phyloP scores from a whole-genome alignment of 495 filamentous ascomycete species.

The Copromyces sp. region DNA sequence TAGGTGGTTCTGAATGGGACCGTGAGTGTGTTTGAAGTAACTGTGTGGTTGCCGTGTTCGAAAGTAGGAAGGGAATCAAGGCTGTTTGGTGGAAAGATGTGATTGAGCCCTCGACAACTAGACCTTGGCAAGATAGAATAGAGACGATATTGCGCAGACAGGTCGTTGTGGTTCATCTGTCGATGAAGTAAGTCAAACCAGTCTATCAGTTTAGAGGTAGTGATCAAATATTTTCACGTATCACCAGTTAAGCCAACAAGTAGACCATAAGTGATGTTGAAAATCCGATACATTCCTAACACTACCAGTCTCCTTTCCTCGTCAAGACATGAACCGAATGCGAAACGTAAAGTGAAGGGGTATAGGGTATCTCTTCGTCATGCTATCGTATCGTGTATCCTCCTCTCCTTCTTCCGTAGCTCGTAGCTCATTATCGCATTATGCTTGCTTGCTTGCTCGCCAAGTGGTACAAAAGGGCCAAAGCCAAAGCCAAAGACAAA shows the following conservation, averaged over 20 bases:
- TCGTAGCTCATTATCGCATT: neutral
- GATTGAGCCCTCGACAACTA: too few relatives aligned
- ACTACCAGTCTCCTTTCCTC: neutral
- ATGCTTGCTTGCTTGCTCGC: neutral
- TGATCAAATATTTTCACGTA: neutral
- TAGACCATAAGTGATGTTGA: neutral
- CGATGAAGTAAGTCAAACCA: neutral
- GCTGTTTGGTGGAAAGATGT: too few relatives aligned
- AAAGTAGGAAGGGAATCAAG: neutral
- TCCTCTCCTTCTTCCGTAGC: neutral
- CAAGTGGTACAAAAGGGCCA: too few relatives aligned
- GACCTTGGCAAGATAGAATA: neutral
- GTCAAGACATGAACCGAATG: neutral
- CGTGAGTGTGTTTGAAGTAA: neutral
- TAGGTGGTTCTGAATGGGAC: neutral
- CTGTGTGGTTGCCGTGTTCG: neutral
- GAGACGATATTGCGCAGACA: neutral
- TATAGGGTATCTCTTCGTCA: neutral
- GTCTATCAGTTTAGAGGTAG: too few relatives aligned
- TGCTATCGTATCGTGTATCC: neutral
- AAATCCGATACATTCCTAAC: neutral
- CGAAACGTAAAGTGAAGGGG: neutral
- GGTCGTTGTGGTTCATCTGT: neutral
- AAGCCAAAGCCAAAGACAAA: neutral
- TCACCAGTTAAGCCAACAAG: neutral